Conservation (phyloP, 2,329 filamentous ascomycete species). For the Botrytis elliptica region DNA sequence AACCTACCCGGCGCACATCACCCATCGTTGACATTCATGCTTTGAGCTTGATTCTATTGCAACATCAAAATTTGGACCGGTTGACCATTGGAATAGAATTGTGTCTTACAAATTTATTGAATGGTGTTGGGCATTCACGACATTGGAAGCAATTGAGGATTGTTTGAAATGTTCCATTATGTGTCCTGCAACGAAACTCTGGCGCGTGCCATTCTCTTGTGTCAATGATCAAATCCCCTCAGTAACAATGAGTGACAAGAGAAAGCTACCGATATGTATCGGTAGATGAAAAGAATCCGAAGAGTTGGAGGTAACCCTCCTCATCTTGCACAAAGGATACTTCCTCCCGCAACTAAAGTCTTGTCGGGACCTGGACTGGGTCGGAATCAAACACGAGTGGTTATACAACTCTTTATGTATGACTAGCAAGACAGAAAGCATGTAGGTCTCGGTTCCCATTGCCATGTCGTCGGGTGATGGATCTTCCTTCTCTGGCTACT, state of each 20-base stretch:
- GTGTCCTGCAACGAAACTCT: not conserved
- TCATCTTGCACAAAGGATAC: not conserved
- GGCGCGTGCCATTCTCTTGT: not conserved
- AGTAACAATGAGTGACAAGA: not conserved
- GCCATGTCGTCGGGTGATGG: slow-evolving; percentile 12
- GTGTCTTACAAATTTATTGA: not conserved
- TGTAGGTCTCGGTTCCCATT: slow-evolving; percentile 8
- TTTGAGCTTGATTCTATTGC: not conserved
- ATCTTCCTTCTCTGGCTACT: not conserved
- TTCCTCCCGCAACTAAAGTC: not conserved
- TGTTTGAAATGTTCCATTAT: not conserved
- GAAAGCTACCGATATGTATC: not conserved
- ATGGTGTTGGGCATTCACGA: not conserved
- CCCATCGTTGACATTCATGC: not conserved
- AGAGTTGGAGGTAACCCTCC: not conserved
- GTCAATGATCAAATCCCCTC: not conserved
- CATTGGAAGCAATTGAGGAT: not conserved
- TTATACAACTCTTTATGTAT: slow-evolving; percentile 5
- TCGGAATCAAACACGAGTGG: slow-evolving; percentile 10
- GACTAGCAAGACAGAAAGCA: not conserved
- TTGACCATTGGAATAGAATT: not conserved
- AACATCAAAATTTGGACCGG: not conserved
- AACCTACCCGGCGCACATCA: not conserved
- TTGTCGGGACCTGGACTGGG: slow-evolving; percentile 5
- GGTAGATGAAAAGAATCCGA: slow-evolving; percentile 10